These are phyloP conservation scores for Inosperma sp. DNA, from an alignment of 768 basidiomycete genomes.

Conservation along the genomic window DNA sequence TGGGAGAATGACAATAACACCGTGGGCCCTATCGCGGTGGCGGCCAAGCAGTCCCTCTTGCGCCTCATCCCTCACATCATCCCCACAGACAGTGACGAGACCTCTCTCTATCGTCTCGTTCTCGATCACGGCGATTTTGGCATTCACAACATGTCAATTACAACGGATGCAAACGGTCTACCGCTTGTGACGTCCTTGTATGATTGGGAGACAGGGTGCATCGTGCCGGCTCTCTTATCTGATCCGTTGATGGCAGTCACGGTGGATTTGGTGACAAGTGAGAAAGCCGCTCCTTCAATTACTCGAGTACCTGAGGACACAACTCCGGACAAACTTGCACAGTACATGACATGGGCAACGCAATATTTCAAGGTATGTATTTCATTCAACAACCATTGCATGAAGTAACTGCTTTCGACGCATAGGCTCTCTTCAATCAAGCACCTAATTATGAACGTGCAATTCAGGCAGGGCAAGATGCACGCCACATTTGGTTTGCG, in stretches of 20 bases:
- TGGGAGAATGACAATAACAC: constrained; percentile 2
- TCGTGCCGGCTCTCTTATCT: constrained; percentile 3
- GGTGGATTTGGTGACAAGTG: not conserved
- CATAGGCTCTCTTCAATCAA: not conserved
- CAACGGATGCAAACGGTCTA: constrained; percentile 2
- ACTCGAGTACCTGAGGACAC: not conserved
- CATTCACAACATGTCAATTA: constrained; percentile 6
- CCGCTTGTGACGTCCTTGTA: constrained; percentile 2
- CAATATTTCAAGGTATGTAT: not conserved
- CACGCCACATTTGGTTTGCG: not conserved
- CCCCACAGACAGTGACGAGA: not conserved
- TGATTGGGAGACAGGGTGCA: not conserved
- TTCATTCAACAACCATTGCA: not conserved
- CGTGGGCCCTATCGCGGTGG: not conserved
- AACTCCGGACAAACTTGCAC: not conserved
- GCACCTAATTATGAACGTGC: not conserved
- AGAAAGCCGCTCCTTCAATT: not conserved
- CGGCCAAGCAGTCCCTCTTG: constrained; percentile 1
- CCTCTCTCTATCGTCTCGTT: constrained; percentile 2
- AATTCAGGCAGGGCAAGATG: not conserved
- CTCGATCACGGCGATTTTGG: constrained; percentile 7
- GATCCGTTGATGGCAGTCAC: not conserved
- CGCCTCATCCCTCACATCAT: constrained; percentile 2
- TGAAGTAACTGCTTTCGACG: not conserved
- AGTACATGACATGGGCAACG: constrained; percentile 4